phyloP scores from a whole-genome alignment of 2,329 filamentous ascomycete species.

The Lachnellula cervina region DNA sequence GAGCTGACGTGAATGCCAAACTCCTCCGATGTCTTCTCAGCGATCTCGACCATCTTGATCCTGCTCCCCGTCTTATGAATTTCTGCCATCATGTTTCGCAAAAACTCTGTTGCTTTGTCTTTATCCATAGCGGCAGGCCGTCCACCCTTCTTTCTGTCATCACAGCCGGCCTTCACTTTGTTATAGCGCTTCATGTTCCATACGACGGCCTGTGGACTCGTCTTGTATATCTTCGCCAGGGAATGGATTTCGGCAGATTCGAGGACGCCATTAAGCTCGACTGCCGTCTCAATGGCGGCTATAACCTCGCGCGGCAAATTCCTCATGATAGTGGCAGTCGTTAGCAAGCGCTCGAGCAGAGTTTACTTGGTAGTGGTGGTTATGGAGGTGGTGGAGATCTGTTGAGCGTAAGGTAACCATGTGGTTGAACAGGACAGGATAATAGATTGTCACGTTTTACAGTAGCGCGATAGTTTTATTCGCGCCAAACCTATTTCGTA shows the following conservation, averaged over 20 bases:
- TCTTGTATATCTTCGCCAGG: slow-evolving; percentile 9
- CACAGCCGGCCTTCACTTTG: slow-evolving; percentile 6
- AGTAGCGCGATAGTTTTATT: too few relatives aligned
- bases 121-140: slow-evolving; percentile 8
- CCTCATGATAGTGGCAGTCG: not conserved
- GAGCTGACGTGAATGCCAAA: not conserved
- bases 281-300: slow-evolving; percentile 6
- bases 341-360: not conserved
- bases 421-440: too few relatives aligned
- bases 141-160: slow-evolving; percentile 6
- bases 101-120: slow-evolving; percentile 6
- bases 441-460: too few relatives aligned
- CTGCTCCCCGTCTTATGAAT: not conserved
- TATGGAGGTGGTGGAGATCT: not conserved
- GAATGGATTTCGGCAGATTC: slow-evolving; percentile 10
- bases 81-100: not conserved
- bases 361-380: not conserved
- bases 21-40: not conserved
- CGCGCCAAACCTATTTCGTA: too few relatives aligned
- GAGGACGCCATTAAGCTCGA: slow-evolving; percentile 7
- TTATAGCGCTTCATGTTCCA: slow-evolving; percentile 10
- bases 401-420: too few relatives aligned
- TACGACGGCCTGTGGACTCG: slow-evolving; percentile 8
- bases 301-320: slow-evolving; percentile 4
- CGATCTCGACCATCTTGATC: not conserved